Evolutionary conservation across 371 early-diverging fungal species (phyloP).

Genomic region (Zychaea mexicana): DNA sequence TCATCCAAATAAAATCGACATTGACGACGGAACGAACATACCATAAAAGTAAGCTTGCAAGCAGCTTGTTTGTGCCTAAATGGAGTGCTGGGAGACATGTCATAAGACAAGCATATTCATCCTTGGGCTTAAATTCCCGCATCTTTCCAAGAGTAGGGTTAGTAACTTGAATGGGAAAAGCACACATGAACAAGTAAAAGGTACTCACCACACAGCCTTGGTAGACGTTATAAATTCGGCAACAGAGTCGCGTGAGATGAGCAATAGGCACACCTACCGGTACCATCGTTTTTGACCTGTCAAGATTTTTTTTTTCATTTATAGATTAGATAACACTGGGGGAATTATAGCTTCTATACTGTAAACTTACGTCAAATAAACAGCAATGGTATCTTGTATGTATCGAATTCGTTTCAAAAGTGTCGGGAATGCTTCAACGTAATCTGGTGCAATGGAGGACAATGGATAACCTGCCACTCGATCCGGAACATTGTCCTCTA

Average conservation of each 20-base stretch:
- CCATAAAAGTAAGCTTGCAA: conserved; percentile 44
- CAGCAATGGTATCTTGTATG: conserved; percentile 33
- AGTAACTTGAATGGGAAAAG: neutral
- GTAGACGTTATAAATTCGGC: conserved; percentile 51
- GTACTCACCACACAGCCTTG: conserved; percentile 44
- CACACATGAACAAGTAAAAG: neutral
- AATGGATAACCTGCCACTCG: conserved; percentile 29
- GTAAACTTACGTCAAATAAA: conserved; percentile 40
- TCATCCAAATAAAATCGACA: neutral
- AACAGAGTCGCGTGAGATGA: conserved; percentile 41
- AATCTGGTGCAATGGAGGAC: conserved; percentile 31
- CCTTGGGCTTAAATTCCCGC: conserved; percentile 23
- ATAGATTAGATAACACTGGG: neutral
- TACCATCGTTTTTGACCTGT: conserved; percentile 29
- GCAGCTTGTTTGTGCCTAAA: conserved; percentile 36
- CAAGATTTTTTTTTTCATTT: neutral
- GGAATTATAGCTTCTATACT: neutral
- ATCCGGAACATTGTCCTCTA: conserved; percentile 27
- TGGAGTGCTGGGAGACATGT: conserved; percentile 44
- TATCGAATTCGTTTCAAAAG: conserved; percentile 37
- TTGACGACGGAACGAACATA: conserved; percentile 12
- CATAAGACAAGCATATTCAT: conserved; percentile 34
- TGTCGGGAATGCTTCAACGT: conserved; percentile 41
- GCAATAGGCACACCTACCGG: conserved; percentile 48
- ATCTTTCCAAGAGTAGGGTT: conserved; percentile 10